Percentiles rank a stretch among this genome's conserved stretches.
Evolutionary conservation across 805 yeast genomes (phyloP).

Genomic region (Maudiozyma pseudohumilis): DNA sequence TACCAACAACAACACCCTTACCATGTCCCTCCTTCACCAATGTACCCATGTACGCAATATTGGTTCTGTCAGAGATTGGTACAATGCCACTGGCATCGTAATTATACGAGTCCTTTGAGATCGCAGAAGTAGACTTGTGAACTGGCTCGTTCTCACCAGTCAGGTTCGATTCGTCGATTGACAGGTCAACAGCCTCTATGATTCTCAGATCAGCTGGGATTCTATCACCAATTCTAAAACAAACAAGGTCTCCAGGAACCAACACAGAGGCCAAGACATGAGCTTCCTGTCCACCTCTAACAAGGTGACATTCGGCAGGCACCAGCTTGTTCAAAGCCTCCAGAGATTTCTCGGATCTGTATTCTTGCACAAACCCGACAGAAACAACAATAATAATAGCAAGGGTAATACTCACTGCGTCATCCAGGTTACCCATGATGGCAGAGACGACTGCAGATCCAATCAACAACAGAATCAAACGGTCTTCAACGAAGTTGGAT

Average conservation of each 20-base stretch:
- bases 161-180: slow-evolving; percentile 86
- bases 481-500: slow-evolving; percentile 79
- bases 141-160: slow-evolving; percentile 95
- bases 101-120: slow-evolving; percentile 24
- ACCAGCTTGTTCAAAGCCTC: slow-evolving; percentile 89
- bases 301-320: slow-evolving; percentile 92
- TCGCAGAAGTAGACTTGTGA: slow-evolving; percentile 44
- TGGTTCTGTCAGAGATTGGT: slow-evolving; percentile 58
- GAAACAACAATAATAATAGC: slow-evolving; percentile 91
- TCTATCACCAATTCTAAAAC: slow-evolving; percentile 85
- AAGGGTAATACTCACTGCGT: slow-evolving; percentile 82
- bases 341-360: slow-evolving; percentile 85
- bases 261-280: slow-evolving; percentile 77
- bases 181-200: slow-evolving; percentile 63
- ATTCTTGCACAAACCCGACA: slow-evolving; percentile 96
- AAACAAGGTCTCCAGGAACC: slow-evolving; percentile 94
- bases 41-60: slow-evolving; percentile 95
- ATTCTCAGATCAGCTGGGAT: slow-evolving; percentile 93
- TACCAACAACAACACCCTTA: slow-evolving; percentile 83
- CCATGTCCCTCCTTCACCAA: slow-evolving; percentile 95
- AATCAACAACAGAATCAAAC: slow-evolving; percentile 74
- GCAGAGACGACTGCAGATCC: slow-evolving; percentile 85
- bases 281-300: slow-evolving; percentile 69
- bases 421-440: slow-evolving; percentile 89
- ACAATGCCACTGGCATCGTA: slow-evolving; percentile 30